Evolutionary conservation across 306 rosid species (phyloP), one percentile per base, ranked within the genome.

Genomic region (Corylus heterophylla): DNA sequence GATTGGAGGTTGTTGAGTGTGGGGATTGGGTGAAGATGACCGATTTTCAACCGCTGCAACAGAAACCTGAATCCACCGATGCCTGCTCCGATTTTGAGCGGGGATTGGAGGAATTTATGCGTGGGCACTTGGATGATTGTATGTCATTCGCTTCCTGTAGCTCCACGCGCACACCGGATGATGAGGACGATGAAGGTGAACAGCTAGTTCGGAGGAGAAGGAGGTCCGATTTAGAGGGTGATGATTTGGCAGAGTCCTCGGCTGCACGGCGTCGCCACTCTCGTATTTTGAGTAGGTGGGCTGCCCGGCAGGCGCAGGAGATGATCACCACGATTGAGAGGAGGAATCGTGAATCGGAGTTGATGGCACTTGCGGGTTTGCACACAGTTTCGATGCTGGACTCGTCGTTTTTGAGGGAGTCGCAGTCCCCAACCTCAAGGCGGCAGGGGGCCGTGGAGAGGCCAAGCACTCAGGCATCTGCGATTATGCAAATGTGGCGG

Each of bases 301-400:
- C 99, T 76, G 99, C 98, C 1, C 87, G 92, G 71, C 99, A 96
- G 89, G 98, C 99, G 0, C 99, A 96, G 85, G 99, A 96, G 87
- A 96, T 96, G 99, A 96, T 96, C n/a, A 93, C 97, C 8, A 91
- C 99, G 0, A 96, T 96, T 74, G 99, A 96, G 86, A 93, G 97
- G 89, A 91, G 99, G 85, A 96, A 93, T 76, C 91, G 94, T 1
- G 99, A 96, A 84, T 90, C 99, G 1, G 99, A 96, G 88, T 78
- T 96, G 86, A 93, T 96, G 97, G 97, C 98, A 1, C 99, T 96
- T 0, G 98, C 99, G 0, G 92, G 98, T 7, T 82, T 96, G 83
- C 99, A 96, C 85, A 93, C 99, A 0, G 99, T 96, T 71, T 96
- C 99, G 0, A 96, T 89, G 99, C 85, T 96, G 56, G 99, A 96